Evolutionary conservation across 257 asterid species (phyloP), one percentile per base, ranked within the genome.

Genomic region (Verbascum thapsus): DNA sequence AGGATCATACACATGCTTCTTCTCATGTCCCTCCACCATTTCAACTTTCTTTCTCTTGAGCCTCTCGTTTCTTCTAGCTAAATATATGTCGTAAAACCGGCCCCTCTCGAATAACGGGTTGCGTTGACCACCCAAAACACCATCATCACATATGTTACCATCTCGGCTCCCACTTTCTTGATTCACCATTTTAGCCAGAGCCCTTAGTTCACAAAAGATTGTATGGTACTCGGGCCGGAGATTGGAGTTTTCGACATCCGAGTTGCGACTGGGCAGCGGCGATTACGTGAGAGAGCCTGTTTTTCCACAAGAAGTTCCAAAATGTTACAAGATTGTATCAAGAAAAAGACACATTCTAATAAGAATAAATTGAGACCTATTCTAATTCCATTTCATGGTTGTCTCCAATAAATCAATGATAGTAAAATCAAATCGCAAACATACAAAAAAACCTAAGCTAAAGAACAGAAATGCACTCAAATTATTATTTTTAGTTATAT

Each of bases 21-120:
- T 79, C 59, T 56, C 88, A 10, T 70, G 61, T 16, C 65, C 84
- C 57, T 48, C 81, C 10, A 26, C n/a, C n/a, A n/a, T 66, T 70
- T 87, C 95, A 4, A 81, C 85, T 62, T 85, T 91, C 85, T 81
- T 91, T 50, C 91, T 79, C 89, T 60, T 85, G 53, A 92, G 86
- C 85, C 96, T 80, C 81, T 92, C 98, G 52, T 89, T 92, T 71
- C 98, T 80, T 61, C 94, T 74, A 2, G 95, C 94, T 0, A 85
- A 73, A 37, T 92, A 92, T 83, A 78, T 91, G 7, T 89, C 97
- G n/a, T 92, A 92, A 34, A 85, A 77, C 65, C 85, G 78, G 1
- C 98, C 98, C 74, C 96, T 81, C 71, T 86, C 88, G 18, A 89
- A 92, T 60, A 89, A 40, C 58, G 89, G 87, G 71, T 86, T 78